Percentiles rank a stretch among this genome's conserved stretches.
phyloP scores from a whole-genome alignment of 306 rosid genomes.

The Lathyrus aphaca region DNA sequence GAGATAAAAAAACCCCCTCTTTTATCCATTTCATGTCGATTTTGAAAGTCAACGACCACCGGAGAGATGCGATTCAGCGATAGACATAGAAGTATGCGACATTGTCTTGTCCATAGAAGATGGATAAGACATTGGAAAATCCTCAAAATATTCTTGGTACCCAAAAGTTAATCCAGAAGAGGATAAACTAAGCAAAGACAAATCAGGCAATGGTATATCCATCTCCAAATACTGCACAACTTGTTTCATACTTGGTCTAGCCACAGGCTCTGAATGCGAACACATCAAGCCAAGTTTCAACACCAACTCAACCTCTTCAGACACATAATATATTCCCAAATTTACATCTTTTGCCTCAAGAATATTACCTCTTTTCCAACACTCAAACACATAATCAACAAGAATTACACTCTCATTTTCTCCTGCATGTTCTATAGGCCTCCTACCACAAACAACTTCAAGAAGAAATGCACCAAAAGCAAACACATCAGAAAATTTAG shows the following conservation, averaged over 20 bases:
- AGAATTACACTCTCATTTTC: conserved; percentile 44
- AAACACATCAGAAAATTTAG: conserved; percentile 58
- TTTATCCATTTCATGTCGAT: not conserved
- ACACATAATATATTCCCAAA: conserved; percentile 41
- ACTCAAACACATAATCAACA: conserved; percentile 58
- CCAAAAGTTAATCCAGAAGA: conserved; percentile 47
- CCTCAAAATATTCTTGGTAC: conserved; percentile 24
- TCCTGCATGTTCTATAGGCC: conserved; percentile 53
- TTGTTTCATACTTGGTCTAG: conserved; percentile 67
- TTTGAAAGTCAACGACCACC: conserved; percentile 46
- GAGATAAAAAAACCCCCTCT: not conserved
- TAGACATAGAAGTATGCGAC: conserved; percentile 23
- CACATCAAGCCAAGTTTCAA: conserved; percentile 64
- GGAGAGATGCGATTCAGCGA: conserved; percentile 47
- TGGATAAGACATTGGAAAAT: conserved; percentile 43
- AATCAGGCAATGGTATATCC: conserved; percentile 42
- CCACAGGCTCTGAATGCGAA: conserved; percentile 48
- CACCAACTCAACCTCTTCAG: conserved; percentile 53
- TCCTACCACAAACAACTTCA: conserved; percentile 72
- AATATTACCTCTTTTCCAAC: conserved; percentile 52
- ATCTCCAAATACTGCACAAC: conserved; percentile 57
- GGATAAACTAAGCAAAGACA: conserved; percentile 38
- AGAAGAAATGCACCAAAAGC: conserved; percentile 71
- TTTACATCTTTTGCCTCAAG: conserved; percentile 58
- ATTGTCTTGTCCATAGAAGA: conserved; percentile 19